Evolutionary conservation across 129 eudicot species (phyloP), one percentile per base, ranked within the genome.

Genomic region (Tanacetum coccineum): DNA sequence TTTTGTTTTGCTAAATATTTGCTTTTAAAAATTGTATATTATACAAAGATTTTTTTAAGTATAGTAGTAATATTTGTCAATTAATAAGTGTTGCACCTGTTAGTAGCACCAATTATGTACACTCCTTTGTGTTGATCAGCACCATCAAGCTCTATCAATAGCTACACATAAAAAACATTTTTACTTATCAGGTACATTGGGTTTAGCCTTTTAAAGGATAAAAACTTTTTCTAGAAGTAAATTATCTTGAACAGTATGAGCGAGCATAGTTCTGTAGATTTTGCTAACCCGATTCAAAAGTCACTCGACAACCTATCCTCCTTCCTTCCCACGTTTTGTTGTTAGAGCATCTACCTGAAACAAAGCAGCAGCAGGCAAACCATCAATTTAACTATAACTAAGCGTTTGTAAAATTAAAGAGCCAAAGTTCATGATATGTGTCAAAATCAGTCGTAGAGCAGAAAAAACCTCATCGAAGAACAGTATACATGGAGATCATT

Each of bases 101-200:
- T 91, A 30, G 97, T 91, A 22, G 97, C 97, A 70, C 90, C 93
- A 72, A 89, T 89, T n/a, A 85, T 76, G 68, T 78, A 87, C 71
- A 91, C 97, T 15, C 95, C 95, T n/a, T 74, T 67, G 22, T 90
- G 75, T 60, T 79, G 74, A n/a, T 87, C 97, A 15, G 78, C 86
- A 44, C 95, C 93, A 66, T 87, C 95, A 58, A 91, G 82, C 74
- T 91, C 96, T 45, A 85, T 72, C 75, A 91, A 76, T 44, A 91
- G 81, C 96, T 90, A 80, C 76, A 84, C 1, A 66, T 14, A 17
- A 0, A 22, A 9, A 14, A 12, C 49, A 51, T 42, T 2, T 50
- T 56, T 25, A 26, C 13, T 47, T 65, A 17, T 63, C 62, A 63
- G 54, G 26, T 64, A 9, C 59, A 20, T 9, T 26, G 26, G 7